These are phyloP conservation scores for Ustilaginoidea virens DNA, from an alignment of 2,329 filamentous ascomycete species.

Conservation along the genomic window DNA sequence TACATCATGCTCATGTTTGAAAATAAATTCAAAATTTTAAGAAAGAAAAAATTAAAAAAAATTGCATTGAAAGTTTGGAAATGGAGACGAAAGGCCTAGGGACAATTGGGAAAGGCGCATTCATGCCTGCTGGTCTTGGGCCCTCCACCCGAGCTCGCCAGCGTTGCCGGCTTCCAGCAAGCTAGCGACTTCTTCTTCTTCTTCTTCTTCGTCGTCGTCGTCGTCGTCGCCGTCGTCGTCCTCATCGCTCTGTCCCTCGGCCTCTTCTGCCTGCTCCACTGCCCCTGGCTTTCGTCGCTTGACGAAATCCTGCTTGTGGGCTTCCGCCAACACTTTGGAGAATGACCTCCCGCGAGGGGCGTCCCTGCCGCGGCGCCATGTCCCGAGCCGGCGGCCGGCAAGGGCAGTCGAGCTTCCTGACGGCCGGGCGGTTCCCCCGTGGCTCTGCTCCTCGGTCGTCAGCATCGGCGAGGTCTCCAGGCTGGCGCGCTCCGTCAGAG, in stretches of 20 bases:
- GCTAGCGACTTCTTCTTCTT: conserved; percentile 6
- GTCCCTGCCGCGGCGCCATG: conserved; percentile 18
- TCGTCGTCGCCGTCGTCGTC: conserved; percentile 20
- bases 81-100: no score
- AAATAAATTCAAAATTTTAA: no score
- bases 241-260: conserved; percentile 14
- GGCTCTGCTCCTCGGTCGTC: conserved; percentile 8
- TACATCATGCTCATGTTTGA: no score
- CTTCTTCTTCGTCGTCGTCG: conserved; percentile 11
- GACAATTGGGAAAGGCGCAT: no score
- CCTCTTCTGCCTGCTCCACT: conserved; percentile 11
- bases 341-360: conserved; percentile 22
- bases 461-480: conserved; percentile 13
- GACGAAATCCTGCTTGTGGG: conserved; percentile 86
- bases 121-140: conserved; percentile 9
- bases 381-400: conserved; percentile 8
- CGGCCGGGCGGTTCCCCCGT: conserved; percentile 4
- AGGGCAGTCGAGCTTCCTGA: conserved; percentile 9
- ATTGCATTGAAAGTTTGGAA: no score
- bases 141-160: conserved; percentile 2
- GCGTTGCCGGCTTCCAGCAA: conserved; percentile 5
- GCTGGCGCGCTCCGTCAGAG: conserved; percentile 27
- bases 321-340: conserved; percentile 57
- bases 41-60: no score
- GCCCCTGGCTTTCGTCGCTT: conserved; percentile 42